Evolutionary conservation across 306 rosid species (phyloP).

Genomic region (Malus domestica): ASM211411v1 NC_041797.1:9770001-9770500

Average conservation of each 20-base stretch:
- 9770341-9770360: conserved; percentile 41
- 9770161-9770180: conserved; percentile 32
- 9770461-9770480: conserved; percentile 24
- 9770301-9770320: conserved; percentile 30
- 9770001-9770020: conserved; percentile 38
- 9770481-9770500: conserved; percentile 38
- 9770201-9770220: conserved; percentile 25
- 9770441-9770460: conserved; percentile 34
- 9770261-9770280: conserved; percentile 25
- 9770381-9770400: conserved; percentile 44
- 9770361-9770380: conserved; percentile 30
- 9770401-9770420: conserved; percentile 33
- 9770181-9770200: conserved; percentile 24
- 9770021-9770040: conserved; percentile 33
- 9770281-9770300: conserved; percentile 36
- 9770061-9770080: conserved; percentile 36
- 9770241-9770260: conserved; percentile 38
- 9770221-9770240: conserved; percentile 33
- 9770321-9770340: conserved; percentile 38
- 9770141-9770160: conserved; percentile 23
- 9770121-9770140: conserved; percentile 35
- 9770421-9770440: conserved; percentile 43
- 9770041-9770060: conserved; percentile 36
- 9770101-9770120: conserved; percentile 21
- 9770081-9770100: conserved; percentile 34